A percentile compares a stretch with the other conserved stretches of the same genome.
These are phyloP conservation scores for Paxillus ammoniavirescens DNA, from an alignment of 768 basidiomycete species.

Conservation along the genomic window DNA sequence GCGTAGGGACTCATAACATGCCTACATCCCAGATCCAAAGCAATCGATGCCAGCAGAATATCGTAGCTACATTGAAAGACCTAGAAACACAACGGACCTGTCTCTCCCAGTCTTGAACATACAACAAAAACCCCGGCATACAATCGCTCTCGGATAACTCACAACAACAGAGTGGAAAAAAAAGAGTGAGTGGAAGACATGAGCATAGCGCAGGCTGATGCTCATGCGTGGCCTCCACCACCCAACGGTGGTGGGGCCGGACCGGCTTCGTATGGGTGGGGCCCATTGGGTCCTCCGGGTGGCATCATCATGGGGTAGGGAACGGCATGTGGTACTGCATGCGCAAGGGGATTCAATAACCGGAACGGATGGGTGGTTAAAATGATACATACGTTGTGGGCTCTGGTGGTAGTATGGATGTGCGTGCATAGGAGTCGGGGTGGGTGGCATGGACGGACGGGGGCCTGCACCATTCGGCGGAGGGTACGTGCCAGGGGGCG, in stretches of 20 bases:
- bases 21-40: constrained; percentile 21
- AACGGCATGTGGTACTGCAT: constrained; percentile 78
- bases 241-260: constrained; percentile 77
- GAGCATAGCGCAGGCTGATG: constrained; percentile 10
- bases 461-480: constrained; percentile 78
- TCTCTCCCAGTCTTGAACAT: constrained; percentile 8
- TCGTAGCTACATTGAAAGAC: constrained; percentile 27
- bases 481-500: constrained; percentile 74
- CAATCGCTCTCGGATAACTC: constrained; percentile 20
- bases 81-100: neutral
- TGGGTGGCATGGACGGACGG: constrained; percentile 89
- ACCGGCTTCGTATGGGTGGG: constrained; percentile 69
- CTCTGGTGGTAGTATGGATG: constrained; percentile 90
- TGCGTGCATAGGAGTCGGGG: constrained; percentile 82
- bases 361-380: constrained; percentile 15
- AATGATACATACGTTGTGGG: constrained; percentile 65
- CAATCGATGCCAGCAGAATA: constrained; percentile 25
- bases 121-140: constrained; percentile 24
- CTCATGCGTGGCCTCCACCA: constrained; percentile 61
- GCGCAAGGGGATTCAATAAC: constrained; percentile 26
- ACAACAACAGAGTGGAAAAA: constrained; percentile 23
- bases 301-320: constrained; percentile 92
- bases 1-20: neutral
- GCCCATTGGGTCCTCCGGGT: constrained; percentile 60
- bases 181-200: neutral